phyloP scores from a whole-genome alignment of 306 rosid species.

The Lathyrus oleraceus region DNA sequence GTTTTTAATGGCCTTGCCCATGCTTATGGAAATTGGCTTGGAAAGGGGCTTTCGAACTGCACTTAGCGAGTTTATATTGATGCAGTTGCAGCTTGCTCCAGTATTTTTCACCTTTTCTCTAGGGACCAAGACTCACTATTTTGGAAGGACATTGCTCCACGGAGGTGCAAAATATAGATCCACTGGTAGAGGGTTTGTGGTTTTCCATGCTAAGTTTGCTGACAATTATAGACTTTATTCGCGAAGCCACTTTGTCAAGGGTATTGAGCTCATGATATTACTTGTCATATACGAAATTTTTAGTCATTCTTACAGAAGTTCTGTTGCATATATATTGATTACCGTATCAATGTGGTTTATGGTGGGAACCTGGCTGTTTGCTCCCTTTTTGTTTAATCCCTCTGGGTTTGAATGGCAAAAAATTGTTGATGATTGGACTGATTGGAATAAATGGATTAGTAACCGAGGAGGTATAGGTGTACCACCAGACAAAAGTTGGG shows the following conservation, averaged over 20 bases:
- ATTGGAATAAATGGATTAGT: conserved; percentile 61
- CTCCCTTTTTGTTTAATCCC: conserved; percentile 56
- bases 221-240: conserved; percentile 57
- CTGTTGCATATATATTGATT: conserved; percentile 47
- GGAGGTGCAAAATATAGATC: conserved; percentile 58
- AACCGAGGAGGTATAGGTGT: conserved; percentile 59
- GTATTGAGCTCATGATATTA: conserved; percentile 54
- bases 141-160: conserved; percentile 57
- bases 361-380: conserved; percentile 61
- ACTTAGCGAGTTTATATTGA: conserved; percentile 51
- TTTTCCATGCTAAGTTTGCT: conserved; percentile 59
- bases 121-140: conserved; percentile 58
- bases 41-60: conserved; percentile 60
- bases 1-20: conserved; percentile 51
- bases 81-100: conserved; percentile 58
- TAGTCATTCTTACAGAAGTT: conserved; percentile 43
- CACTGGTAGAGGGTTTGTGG: conserved; percentile 59
- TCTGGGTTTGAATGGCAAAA: conserved; percentile 63
- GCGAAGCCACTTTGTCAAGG: conserved; percentile 58
- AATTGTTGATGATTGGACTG: conserved; percentile 60
- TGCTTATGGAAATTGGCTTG: conserved; percentile 61
- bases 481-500: conserved; percentile 55
- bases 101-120: conserved; percentile 57
- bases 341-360: conserved; percentile 59
- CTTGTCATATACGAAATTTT: conserved; percentile 49